A percentile compares a stretch with the other conserved stretches of the same genome.
Conservation (phyloP, 257 asterid genomes). For the Parsonsia alboflavescens region DNA sequence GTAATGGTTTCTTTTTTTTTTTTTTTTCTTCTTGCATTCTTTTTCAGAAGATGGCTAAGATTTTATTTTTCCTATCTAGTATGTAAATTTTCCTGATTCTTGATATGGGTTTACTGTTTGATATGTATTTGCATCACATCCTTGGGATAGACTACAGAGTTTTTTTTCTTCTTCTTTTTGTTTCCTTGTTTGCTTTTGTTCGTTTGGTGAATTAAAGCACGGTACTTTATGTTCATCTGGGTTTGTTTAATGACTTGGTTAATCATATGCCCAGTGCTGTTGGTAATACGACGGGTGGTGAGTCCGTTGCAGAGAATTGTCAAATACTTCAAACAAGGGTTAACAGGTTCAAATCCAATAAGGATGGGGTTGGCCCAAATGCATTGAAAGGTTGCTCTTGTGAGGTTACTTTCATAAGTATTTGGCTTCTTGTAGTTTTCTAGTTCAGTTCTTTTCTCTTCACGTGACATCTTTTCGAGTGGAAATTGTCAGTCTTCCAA, state of each 20-base stretch:
- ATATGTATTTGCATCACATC: neutral
- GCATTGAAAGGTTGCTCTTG: slow-evolving; percentile 74
- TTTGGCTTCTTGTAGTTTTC: slow-evolving; percentile 13
- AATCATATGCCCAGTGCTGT: neutral
- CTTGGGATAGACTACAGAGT: neutral
- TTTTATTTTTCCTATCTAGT: neutral
- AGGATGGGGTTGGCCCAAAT: slow-evolving; percentile 45
- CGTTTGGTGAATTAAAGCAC: neutral
- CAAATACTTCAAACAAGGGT: slow-evolving; percentile 97
- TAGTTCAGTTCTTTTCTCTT: neutral
- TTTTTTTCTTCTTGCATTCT: neutral
- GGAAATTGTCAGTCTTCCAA: neutral
- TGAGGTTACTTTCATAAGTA: slow-evolving; percentile 76
- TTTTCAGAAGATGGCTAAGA: neutral
- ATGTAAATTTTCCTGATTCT: neutral
- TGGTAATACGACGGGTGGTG: slow-evolving; percentile 65
- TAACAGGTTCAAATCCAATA: slow-evolving; percentile 66
- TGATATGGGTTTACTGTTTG: neutral
- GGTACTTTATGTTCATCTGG: neutral
- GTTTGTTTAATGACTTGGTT: neutral
- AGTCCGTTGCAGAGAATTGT: slow-evolving; percentile 81
- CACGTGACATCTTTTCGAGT: neutral
- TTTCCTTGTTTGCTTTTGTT: neutral
- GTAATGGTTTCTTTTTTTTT: slow-evolving; percentile 1
- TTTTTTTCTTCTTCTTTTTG: too few species aligned